Base-by-base conservation (phyloP, 176 grass and related monocot genomes). In the Lolium multiflorum region DNA sequence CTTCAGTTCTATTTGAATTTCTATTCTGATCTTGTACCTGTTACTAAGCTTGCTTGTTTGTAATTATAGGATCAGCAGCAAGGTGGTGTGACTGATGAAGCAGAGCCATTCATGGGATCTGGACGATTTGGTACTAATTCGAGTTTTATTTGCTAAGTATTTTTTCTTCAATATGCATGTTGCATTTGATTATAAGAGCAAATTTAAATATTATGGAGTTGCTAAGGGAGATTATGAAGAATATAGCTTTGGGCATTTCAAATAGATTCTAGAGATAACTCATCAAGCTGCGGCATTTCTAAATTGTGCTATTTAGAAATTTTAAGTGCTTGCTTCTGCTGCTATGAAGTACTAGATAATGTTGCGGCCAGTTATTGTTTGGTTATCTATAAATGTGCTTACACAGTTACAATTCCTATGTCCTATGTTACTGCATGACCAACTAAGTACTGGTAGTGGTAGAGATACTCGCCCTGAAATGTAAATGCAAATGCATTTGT, bases 61-160 rank as follows among this genome's bases (percentile, higher is more conserved):
- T 7, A 51, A 71, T 79, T 91, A 76, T 80, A 98, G 97, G 97
- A 98, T 75, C 88, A 87, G 64, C 94, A 94, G 84, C 90, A 89
- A 90, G 84, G 49, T 64, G 92, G 79, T 88, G 87, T 73, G 5
- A 82, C 71, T 24, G 97, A 98, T 91, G 97, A 98, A 88, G 87
- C 90, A 72, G 97, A 98, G 66, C 90, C 94, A 52, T 96, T 96
- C 75, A 92, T 95, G 97, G 97, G 97, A 62, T 96, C 93, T 71
- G 94, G 97, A 83, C 90, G 90, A 79, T 94, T 94, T 52, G 97
- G 97, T 98, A 92, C 16, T 63, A 24, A 35, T 28, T 64, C 5
- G 7, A 26, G 13, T 49, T 66, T 75, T 11, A 64, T 76, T 76
- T 55, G 35, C 7, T 59, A 20, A 26, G 17, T 74, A 38, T n/a